Evolutionary conservation across 371 early-diverging fungal genomes (phyloP), one percentile per base, ranked within the genome.

Genomic region (Neoconidiobolus thromboides): DNA sequence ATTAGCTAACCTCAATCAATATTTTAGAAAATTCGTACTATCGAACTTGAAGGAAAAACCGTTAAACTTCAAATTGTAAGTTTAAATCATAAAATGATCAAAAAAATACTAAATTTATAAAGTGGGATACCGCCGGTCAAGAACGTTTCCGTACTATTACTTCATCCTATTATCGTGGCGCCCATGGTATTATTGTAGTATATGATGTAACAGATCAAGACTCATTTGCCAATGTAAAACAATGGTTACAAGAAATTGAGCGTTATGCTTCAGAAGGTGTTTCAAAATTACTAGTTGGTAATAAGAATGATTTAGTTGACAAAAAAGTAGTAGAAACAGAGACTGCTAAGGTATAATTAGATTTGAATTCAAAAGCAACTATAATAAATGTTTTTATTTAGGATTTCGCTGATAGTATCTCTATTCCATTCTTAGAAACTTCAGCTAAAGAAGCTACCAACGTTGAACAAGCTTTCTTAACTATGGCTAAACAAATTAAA

Each of bases 81-180:
- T 67, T n/a, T 41, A 38, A 36, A 15, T 62, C 37, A 38, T 26
- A 26, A 26, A 26, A 26, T 26, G 26, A 36, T 44, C 42, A 50
- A 36, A 5, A 38, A 40, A 48, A 43, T 5, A 7, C 42, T 37
- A 55, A 26, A 51, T 43, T 39, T 61, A 61, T 10, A 5, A 68
- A 72, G 73, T 98, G 97, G 98, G 98, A 98, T 73, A 99, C 99
- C n/a, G 99, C 99, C 44, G 99, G 99, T 39, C 99, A 99, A 79
- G 99, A 99, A 71, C 85, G 99, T 63, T 99, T 99, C 85, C 83
- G 97, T 61, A 95, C 99, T 14, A 96, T 99, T 62, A 96, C 99
- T 43, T 91, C 93, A 0, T 93, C 95, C 43, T 99, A 98, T 79
- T 97, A 97, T 76, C 80, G 98, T 61, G 96, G 96, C 42, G 99